Conservation (phyloP, 805 yeast genomes). For the Pichia membranifaciens region DNA sequence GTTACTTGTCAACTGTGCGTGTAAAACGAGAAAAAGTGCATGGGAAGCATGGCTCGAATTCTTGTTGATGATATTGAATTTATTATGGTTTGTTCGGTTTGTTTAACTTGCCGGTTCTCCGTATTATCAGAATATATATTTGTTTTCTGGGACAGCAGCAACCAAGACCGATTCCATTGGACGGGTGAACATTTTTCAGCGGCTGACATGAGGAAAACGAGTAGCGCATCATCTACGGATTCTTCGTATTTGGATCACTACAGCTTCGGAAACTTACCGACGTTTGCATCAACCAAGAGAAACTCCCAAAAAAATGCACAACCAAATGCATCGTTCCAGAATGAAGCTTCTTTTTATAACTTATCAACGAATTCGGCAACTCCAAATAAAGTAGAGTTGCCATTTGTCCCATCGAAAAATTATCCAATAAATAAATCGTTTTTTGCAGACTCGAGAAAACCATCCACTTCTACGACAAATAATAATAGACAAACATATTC, state of each 20-base stretch:
- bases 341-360: constrained; percentile 1
- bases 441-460: constrained; percentile 8
- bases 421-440: constrained; percentile 7
- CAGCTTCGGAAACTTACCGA: constrained; percentile 13
- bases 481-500: neutral
- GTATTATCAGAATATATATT: no score
- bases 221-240: constrained; percentile 3
- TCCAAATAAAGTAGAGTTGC: constrained; percentile 9
- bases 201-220: neutral
- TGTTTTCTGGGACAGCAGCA: no score
- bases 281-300: constrained; percentile 9
- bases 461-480: neutral
- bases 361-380: neutral
- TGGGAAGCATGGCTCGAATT: no score
- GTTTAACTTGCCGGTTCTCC: no score
- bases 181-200: neutral
- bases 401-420: constrained; percentile 15
- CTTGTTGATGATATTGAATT: no score
- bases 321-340: neutral
- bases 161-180: no score
- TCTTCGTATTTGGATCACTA: constrained; percentile 3
- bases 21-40: neutral
- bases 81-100: no score
- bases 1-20: neutral
- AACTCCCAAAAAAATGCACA: neutral